phyloP scores from a whole-genome alignment of 257 asterid genomes.

The Nicotiana paniculata region DNA sequence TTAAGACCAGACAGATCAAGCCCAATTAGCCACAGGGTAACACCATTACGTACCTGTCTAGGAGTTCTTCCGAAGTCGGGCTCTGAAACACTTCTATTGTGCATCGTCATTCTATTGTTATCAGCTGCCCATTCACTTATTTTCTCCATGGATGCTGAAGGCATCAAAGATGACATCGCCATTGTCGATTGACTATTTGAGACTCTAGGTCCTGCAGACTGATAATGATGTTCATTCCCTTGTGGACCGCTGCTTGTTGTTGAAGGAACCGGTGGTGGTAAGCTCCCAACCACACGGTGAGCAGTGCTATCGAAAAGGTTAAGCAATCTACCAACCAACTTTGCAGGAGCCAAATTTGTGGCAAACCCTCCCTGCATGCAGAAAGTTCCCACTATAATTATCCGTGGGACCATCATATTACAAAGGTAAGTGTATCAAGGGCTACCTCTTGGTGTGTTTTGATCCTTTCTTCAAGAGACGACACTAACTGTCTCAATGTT shows the following conservation, averaged over 20 bases:
- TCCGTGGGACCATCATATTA: background rate
- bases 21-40: background rate
- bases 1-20: background rate
- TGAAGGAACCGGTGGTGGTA: constrained; percentile 59
- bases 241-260: constrained; percentile 33
- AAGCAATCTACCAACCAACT: constrained; percentile 68
- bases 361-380: constrained; percentile 83
- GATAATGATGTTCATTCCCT: constrained; percentile 42
- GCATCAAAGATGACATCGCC: constrained; percentile 84
- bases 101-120: constrained; percentile 45
- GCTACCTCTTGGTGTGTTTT: constrained; percentile 52
- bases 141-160: constrained; percentile 65
- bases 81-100: constrained; percentile 87
- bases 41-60: constrained; percentile 53
- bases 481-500: constrained; percentile 49
- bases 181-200: constrained; percentile 81
- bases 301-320: constrained; percentile 77
- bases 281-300: constrained; percentile 69
- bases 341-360: constrained; percentile 68
- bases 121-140: constrained; percentile 54
- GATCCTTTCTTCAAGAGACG: constrained; percentile 85
- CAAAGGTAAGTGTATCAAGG: background rate
- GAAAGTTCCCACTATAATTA: constrained; percentile 15
- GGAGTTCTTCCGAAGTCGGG: constrained; percentile 94
- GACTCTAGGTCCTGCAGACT: constrained; percentile 54